Conservation (phyloP, 257 asterid genomes). For the Solanum corneliomulleri region DNA sequence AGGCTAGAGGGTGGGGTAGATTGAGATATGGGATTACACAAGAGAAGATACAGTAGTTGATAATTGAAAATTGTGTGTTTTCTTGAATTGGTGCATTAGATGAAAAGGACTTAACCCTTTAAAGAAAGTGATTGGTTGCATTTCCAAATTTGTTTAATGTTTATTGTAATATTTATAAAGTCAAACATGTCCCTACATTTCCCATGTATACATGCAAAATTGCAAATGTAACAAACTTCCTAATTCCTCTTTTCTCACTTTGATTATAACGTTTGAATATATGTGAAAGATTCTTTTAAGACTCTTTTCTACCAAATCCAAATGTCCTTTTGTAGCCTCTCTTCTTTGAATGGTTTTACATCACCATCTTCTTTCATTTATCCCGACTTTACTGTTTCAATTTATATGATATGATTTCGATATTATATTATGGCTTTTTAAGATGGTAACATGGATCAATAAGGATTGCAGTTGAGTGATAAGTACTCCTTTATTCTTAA, state of each 20-base stretch:
- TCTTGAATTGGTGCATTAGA: constrained; percentile 26
- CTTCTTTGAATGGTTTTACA: not conserved
- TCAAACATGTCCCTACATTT: not conserved
- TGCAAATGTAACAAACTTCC: not conserved
- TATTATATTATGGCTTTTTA: no score
- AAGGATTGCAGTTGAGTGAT: not conserved
- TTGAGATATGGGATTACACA: not conserved
- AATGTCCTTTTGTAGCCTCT: constrained; percentile 17
- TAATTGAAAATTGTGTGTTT: constrained; percentile 7
- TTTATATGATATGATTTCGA: no score
- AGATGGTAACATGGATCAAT: not conserved
- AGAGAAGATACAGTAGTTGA: constrained; percentile 16
- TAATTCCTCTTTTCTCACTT: not conserved
- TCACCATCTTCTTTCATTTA: not conserved
- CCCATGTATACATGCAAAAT: not conserved
- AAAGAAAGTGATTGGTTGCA: constrained; percentile 58
- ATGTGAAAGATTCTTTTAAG: not conserved
- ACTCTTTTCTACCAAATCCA: constrained; percentile 23
- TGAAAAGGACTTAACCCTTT: constrained; percentile 7
- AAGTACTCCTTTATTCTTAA: not conserved
- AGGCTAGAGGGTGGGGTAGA: not conserved
- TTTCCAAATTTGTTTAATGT: constrained; percentile 22
- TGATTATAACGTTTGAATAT: not conserved
- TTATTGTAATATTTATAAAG: not conserved
- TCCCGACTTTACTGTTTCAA: no score